These are phyloP conservation scores for Plectranthus barbatus DNA, from an alignment of 257 asterid species.

Conservation along the genomic window DNA sequence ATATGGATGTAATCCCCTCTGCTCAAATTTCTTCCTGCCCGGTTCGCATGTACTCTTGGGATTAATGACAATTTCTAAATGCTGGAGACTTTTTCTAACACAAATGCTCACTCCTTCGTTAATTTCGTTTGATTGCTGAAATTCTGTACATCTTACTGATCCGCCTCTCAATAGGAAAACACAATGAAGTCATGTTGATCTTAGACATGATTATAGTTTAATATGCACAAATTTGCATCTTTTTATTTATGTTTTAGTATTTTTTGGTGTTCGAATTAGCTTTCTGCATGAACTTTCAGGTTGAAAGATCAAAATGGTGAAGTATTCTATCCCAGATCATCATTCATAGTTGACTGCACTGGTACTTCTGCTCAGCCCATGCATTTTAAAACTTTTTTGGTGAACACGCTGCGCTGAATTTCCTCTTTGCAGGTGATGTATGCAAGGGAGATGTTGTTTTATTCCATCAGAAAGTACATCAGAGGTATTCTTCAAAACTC, in stretches of 20 bases:
- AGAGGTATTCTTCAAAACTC: slow-evolving; percentile 22
- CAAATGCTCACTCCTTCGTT: neutral
- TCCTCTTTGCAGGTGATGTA: slow-evolving; percentile 56
- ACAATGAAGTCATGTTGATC: neutral
- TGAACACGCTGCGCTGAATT: neutral
- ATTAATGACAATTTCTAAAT: neutral
- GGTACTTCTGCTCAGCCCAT: slow-evolving; percentile 26
- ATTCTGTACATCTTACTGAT: neutral
- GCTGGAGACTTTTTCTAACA: neutral
- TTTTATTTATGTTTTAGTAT: neutral
- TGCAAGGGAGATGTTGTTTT: slow-evolving; percentile 77
- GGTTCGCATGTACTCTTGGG: neutral
- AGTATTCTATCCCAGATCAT: slow-evolving; percentile 51
- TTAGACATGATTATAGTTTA: neutral
- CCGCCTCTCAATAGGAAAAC: neutral
- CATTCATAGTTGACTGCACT: slow-evolving; percentile 62
- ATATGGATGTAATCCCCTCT: too few relatives aligned
- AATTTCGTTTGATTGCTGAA: neutral
- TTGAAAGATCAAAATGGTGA: slow-evolving; percentile 56
- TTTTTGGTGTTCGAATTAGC: neutral
- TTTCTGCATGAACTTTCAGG: slow-evolving; percentile 28
- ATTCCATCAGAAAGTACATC: slow-evolving; percentile 59
- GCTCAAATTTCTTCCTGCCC: neutral
- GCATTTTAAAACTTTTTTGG: neutral
- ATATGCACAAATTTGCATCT: neutral